Conservation (phyloP, 2,329 filamentous ascomycete species). For the Hypoxylon rubiginosum region DNA sequence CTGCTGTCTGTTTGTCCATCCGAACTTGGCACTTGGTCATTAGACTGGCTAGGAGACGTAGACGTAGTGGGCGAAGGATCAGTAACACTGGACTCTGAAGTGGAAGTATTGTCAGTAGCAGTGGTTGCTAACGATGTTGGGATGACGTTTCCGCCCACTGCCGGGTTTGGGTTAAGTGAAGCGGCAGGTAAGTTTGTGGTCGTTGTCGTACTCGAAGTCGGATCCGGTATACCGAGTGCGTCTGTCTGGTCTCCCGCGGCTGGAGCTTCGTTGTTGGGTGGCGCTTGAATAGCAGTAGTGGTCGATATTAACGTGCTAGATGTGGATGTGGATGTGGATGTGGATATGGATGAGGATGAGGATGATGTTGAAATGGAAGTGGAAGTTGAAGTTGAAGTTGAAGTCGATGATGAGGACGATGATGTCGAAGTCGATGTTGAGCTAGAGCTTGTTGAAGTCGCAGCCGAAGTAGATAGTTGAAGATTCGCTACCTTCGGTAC, state of each 20-base stretch:
- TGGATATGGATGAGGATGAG: constrained; percentile 20
- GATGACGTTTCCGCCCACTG: constrained; percentile 29
- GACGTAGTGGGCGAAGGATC: constrained; percentile 17
- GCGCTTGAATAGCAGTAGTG: constrained; percentile 2
- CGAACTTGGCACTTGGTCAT: constrained; percentile 24
- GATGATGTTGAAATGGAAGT: constrained; percentile 35
- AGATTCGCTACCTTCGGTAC: constrained; percentile 56
- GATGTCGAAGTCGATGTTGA: constrained; percentile 35
- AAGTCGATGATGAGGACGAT: constrained; percentile 28
- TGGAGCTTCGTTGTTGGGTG: constrained; percentile 8
- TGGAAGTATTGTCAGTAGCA: constrained; percentile 2
- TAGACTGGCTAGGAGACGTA: constrained; percentile 25
- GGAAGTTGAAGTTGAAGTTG: constrained; percentile 30
- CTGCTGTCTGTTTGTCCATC: constrained; percentile 26
- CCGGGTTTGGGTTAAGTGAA: constrained; percentile 23
- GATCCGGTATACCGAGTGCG: constrained; percentile 22
- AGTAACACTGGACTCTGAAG: constrained; percentile 6
- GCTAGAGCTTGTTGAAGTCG: constrained; percentile 31
- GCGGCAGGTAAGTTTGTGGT: constrained; percentile 32
- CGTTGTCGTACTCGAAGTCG: constrained; percentile 56
- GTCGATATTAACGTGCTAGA: constrained; percentile 36
- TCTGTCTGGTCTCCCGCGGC: neutral
- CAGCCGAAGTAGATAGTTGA: constrained; percentile 33
- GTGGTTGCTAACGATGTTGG: constrained; percentile 24
- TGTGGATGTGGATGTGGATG: constrained; percentile 34